A percentile compares a stretch with the other conserved stretches of the same genome.
Conservation (phyloP, 1,284 basidiomycete species). For the Ustilago loliicola region DNA sequence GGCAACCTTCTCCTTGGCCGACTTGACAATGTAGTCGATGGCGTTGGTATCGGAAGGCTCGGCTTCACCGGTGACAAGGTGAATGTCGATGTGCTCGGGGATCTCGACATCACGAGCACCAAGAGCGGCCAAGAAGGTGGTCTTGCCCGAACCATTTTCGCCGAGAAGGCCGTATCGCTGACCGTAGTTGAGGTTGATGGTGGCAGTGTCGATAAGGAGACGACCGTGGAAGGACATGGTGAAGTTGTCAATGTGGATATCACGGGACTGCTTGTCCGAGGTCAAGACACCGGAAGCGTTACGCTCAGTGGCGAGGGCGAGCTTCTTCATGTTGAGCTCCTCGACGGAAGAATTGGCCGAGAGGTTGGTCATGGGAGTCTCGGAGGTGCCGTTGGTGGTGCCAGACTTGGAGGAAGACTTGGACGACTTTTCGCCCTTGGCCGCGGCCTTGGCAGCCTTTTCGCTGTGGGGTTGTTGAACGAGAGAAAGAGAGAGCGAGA, state of each 20-base stretch:
- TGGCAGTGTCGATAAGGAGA: constrained; percentile 89
- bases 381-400: constrained; percentile 55
- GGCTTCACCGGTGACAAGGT: constrained; percentile 94
- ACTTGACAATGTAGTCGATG: constrained; percentile 93
- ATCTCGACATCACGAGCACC: constrained; percentile 83
- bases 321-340: constrained; percentile 69
- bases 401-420: constrained; percentile 58
- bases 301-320: constrained; percentile 67
- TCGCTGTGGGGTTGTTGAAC: constrained; percentile 50
- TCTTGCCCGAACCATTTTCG: constrained; percentile 98
- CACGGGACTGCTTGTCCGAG: constrained; percentile 90
- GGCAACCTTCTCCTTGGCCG: constrained; percentile 94
- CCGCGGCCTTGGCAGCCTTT: constrained; percentile 68
- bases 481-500: not conserved
- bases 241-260: constrained; percentile 97
- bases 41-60: constrained; percentile 97
- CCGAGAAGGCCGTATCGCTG: constrained; percentile 94
- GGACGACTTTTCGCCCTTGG: constrained; percentile 63
- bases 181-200: constrained; percentile 94
- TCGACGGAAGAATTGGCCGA: constrained; percentile 58
- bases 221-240: constrained; percentile 98
- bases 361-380: constrained; percentile 60
- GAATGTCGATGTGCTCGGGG: constrained; percentile 95
- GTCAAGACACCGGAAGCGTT: constrained; percentile 82
- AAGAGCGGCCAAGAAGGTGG: constrained; percentile 73